A percentile compares a stretch with the other conserved stretches of the same genome.
These are phyloP conservation scores for Arabis hirsuta DNA, from an alignment of 345 rosid genomes.

Conservation along the genomic window DNA sequence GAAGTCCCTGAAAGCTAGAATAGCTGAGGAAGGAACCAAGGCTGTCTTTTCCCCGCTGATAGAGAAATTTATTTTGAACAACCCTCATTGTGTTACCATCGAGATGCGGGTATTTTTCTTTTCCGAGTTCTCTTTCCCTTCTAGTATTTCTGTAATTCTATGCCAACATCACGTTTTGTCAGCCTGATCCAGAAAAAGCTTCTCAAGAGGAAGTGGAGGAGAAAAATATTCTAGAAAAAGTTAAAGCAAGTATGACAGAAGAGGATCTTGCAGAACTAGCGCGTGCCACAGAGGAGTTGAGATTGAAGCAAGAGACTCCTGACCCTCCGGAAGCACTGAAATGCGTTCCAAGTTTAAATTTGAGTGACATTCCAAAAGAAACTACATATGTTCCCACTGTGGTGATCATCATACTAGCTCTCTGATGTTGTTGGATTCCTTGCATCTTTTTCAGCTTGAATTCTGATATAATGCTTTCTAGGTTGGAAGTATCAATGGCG, in stretches of 20 bases:
- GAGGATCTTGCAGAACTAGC: conserved; percentile 95
- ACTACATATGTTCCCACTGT: conserved; percentile 75
- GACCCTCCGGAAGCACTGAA: conserved; percentile 92
- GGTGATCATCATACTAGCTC: conserved; percentile 50
- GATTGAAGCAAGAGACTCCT: conserved; percentile 92
- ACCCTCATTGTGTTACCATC: conserved; percentile 82
- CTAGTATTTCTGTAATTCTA: conserved; percentile 23
- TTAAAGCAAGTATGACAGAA: conserved; percentile 82
- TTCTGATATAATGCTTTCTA: conserved; percentile 40
- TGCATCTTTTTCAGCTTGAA: conserved; percentile 37
- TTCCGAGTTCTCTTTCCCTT: conserved; percentile 11
- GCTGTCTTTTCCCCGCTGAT: conserved; percentile 94
- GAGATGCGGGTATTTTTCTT: conserved; percentile 84
- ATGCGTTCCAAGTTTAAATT: conserved; percentile 78
- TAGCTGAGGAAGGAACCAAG: conserved; percentile 84
- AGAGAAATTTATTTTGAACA: conserved; percentile 82
- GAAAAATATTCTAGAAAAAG: conserved; percentile 65
- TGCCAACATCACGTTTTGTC: conserved; percentile 39
- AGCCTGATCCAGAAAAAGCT: conserved; percentile 96
- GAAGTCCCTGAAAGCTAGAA: conserved; percentile 74
- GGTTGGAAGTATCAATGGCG: conserved; percentile 88
- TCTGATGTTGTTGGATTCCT: conserved; percentile 33
- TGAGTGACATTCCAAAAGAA: conserved; percentile 86
- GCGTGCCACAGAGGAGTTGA: conserved; percentile 82
- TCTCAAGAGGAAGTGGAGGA: conserved; percentile 84